Base-by-base conservation (phyloP, 371 early-diverging fungal species). In the Lichtheimia hyalospora region DNA sequence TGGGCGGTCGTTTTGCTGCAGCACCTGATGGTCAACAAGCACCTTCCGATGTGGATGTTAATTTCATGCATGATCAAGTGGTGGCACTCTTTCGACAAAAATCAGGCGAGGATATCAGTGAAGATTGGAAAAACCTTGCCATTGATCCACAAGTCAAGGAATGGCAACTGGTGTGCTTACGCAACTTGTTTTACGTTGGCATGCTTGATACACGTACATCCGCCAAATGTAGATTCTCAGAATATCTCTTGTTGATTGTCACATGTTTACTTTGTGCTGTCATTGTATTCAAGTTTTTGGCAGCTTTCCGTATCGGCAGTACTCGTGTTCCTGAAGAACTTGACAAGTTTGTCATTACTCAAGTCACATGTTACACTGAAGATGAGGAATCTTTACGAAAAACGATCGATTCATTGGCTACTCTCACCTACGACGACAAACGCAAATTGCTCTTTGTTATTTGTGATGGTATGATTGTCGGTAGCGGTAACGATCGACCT, bases 301-400 rank as follows among this genome's bases (percentile, higher is more conserved):
- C 96, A 14, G 96, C 97, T 2, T 70, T 97, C 66, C 96, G 93
- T 68, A 79, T 96, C 41, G 90, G 93, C 0, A 67, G 79, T 18
- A 67, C 74, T 21, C 83, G 88, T 18, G 84, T 85, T 10, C 96
- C 96, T 14, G 93, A 95, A 67, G 86, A 92, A 57, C 89, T 90
- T 60, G 91, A 93, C 75, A 89, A 92, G 58, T 99, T 98, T 72
- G 92, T 93, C 46, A 89, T 98, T 51, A 86, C 85, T 53, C 86
- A 88, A 54, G 81, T 88, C 8, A 97, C 99, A 5, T 99, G 99
- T 82, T 99, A 99, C 75, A 97, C 99, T 10, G 99, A 99, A 75
- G 96, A 92, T 50, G 92, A 92, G 60, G 96, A 94, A 18, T 96
- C 96, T 16, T 83, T 99, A 25, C 84, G 88, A 51, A 83, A 85